Evolutionary conservation across 2,329 filamentous ascomycete species (phyloP).

Genomic region (Scedosporium boydii): DNA sequence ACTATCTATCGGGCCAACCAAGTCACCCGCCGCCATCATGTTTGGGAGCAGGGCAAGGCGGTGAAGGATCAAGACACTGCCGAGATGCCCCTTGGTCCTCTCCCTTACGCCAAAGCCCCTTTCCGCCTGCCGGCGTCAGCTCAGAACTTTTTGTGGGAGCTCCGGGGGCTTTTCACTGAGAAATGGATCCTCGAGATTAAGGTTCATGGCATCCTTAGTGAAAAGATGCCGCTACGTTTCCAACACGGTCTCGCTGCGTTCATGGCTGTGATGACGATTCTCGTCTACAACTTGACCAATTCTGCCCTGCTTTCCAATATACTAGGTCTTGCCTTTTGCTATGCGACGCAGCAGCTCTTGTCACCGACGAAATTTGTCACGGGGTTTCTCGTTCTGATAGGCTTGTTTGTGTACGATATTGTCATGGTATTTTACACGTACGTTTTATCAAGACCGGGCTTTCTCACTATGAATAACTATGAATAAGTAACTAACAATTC

Average conservation of each 20-base stretch:
- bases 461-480: neutral
- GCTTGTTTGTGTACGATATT: slow-evolving; percentile 91
- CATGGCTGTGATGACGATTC: slow-evolving; percentile 41
- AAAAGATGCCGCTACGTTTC: slow-evolving; percentile 43
- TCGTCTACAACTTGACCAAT: slow-evolving; percentile 58
- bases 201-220: slow-evolving; percentile 37
- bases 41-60: slow-evolving; percentile 7
- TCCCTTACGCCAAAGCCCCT: slow-evolving; percentile 15
- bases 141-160: slow-evolving; percentile 32
- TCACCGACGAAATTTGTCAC: slow-evolving; percentile 83
- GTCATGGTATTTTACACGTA: slow-evolving; percentile 81
- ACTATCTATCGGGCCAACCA: slow-evolving; percentile 34
- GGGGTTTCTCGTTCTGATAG: slow-evolving; percentile 65
- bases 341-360: slow-evolving; percentile 70
- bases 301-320: slow-evolving; percentile 64
- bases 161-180: slow-evolving; percentile 38
- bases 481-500: slow-evolving; percentile 12
- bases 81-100: slow-evolving; percentile 11
- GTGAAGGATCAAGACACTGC: neutral
- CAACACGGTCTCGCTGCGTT: slow-evolving; percentile 47
- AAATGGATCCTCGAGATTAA: slow-evolving; percentile 41
- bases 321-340: slow-evolving; percentile 79
- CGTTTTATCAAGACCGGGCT: slow-evolving; percentile 22
- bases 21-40: slow-evolving; percentile 1
- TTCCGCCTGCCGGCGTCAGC: neutral